A percentile compares a stretch with the other conserved stretches of the same genome.
Evolutionary conservation across 2,329 filamentous ascomycete species (phyloP).

Genomic region (Pseudogymnoascus sp.): DNA sequence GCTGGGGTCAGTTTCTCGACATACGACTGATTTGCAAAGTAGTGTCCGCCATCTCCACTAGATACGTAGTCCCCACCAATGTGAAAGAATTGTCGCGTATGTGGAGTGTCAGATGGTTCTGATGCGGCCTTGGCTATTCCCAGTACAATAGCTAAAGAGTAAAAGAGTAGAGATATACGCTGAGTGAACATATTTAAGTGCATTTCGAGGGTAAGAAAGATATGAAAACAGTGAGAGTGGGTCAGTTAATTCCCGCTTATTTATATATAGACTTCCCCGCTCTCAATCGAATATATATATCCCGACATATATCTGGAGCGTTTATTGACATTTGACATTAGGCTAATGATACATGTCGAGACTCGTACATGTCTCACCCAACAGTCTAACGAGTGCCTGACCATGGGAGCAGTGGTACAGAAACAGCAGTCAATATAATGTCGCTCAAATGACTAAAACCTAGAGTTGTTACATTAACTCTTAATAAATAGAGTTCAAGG

Average conservation of each 20-base stretch:
- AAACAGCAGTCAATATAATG: too few relatives aligned
- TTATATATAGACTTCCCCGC: background rate
- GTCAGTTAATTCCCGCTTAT: background rate
- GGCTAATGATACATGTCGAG: background rate
- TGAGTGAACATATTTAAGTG: background rate
- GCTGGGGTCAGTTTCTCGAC: conserved; percentile 40
- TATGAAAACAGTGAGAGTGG: background rate
- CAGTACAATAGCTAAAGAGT: background rate
- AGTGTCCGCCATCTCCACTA: conserved; percentile 5
- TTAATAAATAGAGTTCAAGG: too few relatives aligned
- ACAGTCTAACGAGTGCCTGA: too few relatives aligned
- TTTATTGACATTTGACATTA: background rate
- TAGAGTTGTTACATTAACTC: too few relatives aligned
- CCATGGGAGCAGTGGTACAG: too few relatives aligned
- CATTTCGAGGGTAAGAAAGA: background rate
- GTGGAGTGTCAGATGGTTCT: background rate
- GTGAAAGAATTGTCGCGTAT: conserved; percentile 20
- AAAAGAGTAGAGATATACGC: background rate
- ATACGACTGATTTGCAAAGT: conserved; percentile 40
- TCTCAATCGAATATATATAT: background rate
- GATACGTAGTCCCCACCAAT: conserved; percentile 22
- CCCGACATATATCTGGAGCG: background rate
- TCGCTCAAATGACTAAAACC: too few relatives aligned
- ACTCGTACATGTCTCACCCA: too few relatives aligned
- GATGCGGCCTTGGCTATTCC: background rate